Conservation (phyloP, 2,329 filamentous ascomycete genomes). For the Pestalotiopsis sp. region DNA sequence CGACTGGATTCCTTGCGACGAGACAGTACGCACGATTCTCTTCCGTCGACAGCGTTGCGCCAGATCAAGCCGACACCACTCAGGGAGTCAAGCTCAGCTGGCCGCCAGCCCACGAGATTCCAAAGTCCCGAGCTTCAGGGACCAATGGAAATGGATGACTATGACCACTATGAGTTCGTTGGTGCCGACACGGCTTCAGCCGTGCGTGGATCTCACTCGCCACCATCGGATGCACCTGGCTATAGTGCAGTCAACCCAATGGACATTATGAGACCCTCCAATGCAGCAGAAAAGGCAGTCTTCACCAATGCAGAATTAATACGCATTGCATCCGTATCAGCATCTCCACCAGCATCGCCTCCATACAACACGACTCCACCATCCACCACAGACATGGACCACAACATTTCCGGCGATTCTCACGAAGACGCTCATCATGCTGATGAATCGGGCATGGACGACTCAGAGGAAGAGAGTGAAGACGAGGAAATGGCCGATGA, state of each 20-base stretch:
- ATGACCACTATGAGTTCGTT: slow-evolving; percentile 20
- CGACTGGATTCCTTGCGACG: slow-evolving; percentile 12
- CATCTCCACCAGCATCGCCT: slow-evolving; percentile 28
- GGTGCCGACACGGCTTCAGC: slow-evolving; percentile 22
- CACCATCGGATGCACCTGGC: slow-evolving; percentile 25
- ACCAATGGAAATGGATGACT: slow-evolving; percentile 27
- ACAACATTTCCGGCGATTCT: not conserved
- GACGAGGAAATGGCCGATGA: not conserved
- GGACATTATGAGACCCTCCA: slow-evolving; percentile 33
- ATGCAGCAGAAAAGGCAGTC: slow-evolving; percentile 31
- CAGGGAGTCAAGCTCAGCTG: slow-evolving; percentile 18
- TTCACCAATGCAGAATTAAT: slow-evolving; percentile 30
- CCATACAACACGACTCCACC: slow-evolving; percentile 24
- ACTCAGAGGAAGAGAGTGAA: not conserved
- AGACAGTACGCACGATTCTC: slow-evolving; percentile 9
- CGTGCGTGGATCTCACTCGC: slow-evolving; percentile 29
- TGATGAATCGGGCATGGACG: not conserved
- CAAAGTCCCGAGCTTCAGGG: slow-evolving; percentile 36
- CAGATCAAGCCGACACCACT: slow-evolving; percentile 13
- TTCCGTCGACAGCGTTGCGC: slow-evolving; percentile 13
- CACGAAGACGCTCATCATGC: not conserved
- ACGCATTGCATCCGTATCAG: slow-evolving; percentile 22
- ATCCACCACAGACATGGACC: slow-evolving; percentile 18
- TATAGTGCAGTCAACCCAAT: slow-evolving; percentile 31
- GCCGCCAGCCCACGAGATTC: slow-evolving; percentile 22